These are phyloP conservation scores for Globisporangium sylvaticum DNA, from an alignment of 352 stramenopile species.

Conservation along the genomic window DNA sequence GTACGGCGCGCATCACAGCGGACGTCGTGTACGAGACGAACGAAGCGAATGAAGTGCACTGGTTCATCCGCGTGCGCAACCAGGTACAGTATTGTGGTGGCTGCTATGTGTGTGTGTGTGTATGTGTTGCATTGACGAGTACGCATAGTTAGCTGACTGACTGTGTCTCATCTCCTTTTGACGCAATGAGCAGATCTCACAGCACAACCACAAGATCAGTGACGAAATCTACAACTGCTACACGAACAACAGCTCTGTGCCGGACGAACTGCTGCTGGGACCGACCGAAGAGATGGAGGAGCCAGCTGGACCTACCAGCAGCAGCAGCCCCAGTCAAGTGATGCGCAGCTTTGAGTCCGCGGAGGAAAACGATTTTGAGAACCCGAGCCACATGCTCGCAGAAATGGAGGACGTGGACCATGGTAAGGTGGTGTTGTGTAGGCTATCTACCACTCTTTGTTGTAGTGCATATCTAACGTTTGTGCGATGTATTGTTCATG, in stretches of 20 bases:
- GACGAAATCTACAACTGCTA: conserved; percentile 81
- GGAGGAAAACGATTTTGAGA: conserved; percentile 27
- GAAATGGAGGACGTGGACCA: conserved; percentile 14
- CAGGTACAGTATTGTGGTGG: conserved; percentile 27
- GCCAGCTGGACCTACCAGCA: background rate
- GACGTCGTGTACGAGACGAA: conserved; percentile 72
- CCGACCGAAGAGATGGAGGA: conserved; percentile 13
- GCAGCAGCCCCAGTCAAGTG: conserved; percentile 7
- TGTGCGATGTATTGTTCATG: background rate
- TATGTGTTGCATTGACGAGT: background rate
- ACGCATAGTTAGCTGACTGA: background rate
- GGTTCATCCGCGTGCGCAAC: conserved; percentile 75
- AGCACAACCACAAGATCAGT: conserved; percentile 75
- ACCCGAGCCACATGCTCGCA: conserved; percentile 12
- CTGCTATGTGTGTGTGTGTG: background rate
- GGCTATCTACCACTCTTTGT: background rate
- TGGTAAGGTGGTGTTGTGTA: background rate
- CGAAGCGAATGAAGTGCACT: conserved; percentile 37
- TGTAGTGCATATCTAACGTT: background rate
- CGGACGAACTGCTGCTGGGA: conserved; percentile 61
- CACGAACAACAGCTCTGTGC: conserved; percentile 75
- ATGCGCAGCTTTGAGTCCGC: conserved; percentile 25
- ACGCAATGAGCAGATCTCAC: conserved; percentile 37
- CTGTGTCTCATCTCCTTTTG: background rate
- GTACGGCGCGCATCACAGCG: conserved; percentile 62